Conservation (phyloP, 2,329 filamentous ascomycete species). For the Chaetomium olivaceum region DNA sequence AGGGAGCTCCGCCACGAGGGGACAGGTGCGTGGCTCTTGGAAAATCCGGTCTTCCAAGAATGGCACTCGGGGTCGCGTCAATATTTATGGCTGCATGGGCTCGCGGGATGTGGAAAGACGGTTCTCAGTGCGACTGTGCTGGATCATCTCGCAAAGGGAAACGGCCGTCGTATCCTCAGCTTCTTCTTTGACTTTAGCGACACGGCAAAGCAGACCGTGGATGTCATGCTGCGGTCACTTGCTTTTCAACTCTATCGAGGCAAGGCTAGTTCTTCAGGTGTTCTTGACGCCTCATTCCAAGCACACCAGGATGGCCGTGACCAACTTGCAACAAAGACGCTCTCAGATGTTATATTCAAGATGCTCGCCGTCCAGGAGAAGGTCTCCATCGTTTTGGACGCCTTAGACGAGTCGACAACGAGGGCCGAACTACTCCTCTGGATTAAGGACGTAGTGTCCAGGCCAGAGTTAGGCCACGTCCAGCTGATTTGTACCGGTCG, state of each 20-base stretch:
- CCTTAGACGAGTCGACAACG: slow-evolving; percentile 3
- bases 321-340: background rate
- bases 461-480: background rate
- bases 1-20: slow-evolving; percentile 3
- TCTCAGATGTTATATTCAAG: background rate
- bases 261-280: background rate
- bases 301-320: background rate
- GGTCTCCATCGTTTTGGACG: background rate
- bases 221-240: background rate
- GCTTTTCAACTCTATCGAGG: slow-evolving; percentile 7
- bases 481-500: too few relatives aligned
- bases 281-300: slow-evolving; percentile 1
- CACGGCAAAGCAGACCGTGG: background rate
- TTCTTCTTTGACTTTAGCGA: slow-evolving; percentile 12
- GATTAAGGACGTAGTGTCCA: background rate
- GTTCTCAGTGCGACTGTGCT: slow-evolving; percentile 4
- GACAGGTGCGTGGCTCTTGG: background rate
- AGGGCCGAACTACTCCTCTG: background rate
- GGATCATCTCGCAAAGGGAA: slow-evolving; percentile 2
- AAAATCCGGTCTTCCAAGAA: background rate
- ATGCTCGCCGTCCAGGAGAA: background rate
- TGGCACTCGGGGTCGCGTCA: slow-evolving; percentile 1
- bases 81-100: slow-evolving; percentile 7
- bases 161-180: background rate
- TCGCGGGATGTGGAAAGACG: slow-evolving; percentile 11